A percentile compares a stretch with the other conserved stretches of the same genome.
Conservation (phyloP, 805 yeast genomes). For the Candida dajiaensis region DNA sequence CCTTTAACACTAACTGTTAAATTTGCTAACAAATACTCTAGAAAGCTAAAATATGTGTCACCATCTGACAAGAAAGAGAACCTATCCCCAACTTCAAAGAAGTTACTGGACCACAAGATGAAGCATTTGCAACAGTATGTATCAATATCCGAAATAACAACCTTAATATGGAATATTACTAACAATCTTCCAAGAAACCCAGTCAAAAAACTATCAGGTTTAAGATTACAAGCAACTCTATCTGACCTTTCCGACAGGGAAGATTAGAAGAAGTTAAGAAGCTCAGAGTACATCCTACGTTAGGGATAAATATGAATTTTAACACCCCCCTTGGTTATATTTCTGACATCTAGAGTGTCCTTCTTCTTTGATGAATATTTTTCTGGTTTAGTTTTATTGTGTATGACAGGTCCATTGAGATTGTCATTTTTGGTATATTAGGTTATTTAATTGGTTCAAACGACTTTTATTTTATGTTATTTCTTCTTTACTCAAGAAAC, state of each 20-base stretch:
- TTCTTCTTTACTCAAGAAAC: background rate
- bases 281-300: background rate
- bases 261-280: background rate
- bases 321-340: background rate
- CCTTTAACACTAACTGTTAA: background rate
- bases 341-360: background rate
- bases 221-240: constrained; percentile 20
- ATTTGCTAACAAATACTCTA: constrained; percentile 7
- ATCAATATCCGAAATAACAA: background rate
- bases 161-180: background rate
- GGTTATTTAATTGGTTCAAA: background rate
- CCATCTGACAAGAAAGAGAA: constrained; percentile 25
- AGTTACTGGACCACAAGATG: constrained; percentile 23
- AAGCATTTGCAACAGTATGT: constrained; percentile 23
- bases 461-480: background rate
- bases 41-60: constrained; percentile 25
- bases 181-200: constrained; percentile 17
- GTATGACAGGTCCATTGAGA: background rate
- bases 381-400: background rate
- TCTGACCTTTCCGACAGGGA: background rate
- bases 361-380: background rate
- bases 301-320: background rate
- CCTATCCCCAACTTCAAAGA: constrained; percentile 25
- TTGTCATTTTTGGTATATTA: background rate
- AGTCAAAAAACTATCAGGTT: constrained; percentile 20